Conservation (phyloP, 2,329 filamentous ascomycete species). For the Fusarium anthophilum region DNA sequence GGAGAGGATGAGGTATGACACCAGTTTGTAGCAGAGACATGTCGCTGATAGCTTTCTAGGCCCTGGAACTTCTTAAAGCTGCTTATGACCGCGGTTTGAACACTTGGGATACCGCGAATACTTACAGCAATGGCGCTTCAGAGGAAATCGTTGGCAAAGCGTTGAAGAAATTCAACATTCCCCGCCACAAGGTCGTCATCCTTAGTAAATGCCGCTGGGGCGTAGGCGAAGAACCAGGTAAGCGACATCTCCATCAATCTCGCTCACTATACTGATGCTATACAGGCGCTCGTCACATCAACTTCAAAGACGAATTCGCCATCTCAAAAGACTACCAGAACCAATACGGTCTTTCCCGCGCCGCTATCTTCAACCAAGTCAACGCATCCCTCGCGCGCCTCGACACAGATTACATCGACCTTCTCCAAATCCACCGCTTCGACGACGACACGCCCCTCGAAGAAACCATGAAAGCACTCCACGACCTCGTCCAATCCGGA, state of each 20-base stretch:
- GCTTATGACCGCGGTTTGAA: conserved; percentile 33
- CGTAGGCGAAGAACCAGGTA: conserved; percentile 29
- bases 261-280: not conserved
- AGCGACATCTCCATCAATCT: accelerated
- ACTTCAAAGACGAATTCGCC: conserved; percentile 13
- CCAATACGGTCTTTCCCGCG: conserved; percentile 31
- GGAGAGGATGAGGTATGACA: conserved; percentile 13
- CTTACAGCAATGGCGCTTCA: conserved; percentile 18
- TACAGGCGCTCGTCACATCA: conserved; percentile 12
- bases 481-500: conserved; percentile 64
- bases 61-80: conserved; percentile 22
- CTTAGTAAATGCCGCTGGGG: conserved; percentile 31
- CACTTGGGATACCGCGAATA: conserved; percentile 30
- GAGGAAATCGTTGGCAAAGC: conserved; percentile 33
- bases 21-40: accelerated
- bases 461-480: conserved; percentile 67
- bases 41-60: not conserved
- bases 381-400: conserved; percentile 31
- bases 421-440: conserved; percentile 63
- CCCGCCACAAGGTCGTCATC: conserved; percentile 27
- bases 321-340: conserved; percentile 36
- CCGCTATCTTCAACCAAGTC: conserved; percentile 34
- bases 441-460: conserved; percentile 56
- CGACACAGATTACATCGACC: conserved; percentile 58
- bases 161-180: conserved; percentile 24